Evolutionary conservation across 768 basidiomycete genomes (phyloP).

Genomic region (Mycena amicta): DNA sequence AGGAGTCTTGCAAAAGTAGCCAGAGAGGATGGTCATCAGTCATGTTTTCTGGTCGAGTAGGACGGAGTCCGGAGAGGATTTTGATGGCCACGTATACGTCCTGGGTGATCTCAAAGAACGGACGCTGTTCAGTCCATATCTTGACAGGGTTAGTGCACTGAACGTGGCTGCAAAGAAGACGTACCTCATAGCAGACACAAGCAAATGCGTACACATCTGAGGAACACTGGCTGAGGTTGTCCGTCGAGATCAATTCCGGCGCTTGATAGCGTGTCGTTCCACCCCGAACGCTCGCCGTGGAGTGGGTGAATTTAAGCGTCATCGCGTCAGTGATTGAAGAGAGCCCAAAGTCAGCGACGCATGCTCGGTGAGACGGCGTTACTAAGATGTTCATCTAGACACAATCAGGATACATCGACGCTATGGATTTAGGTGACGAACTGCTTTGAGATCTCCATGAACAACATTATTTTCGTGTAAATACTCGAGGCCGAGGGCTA

Average conservation of each 20-base stretch:
- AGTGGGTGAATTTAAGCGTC: conserved; percentile 13
- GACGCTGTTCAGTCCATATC: conserved; percentile 12
- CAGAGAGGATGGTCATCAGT: conserved; percentile 7
- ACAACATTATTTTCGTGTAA: conserved; percentile 16
- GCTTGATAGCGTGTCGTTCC: conserved; percentile 17
- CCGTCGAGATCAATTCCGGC: conserved; percentile 3
- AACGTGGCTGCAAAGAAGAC: too few species aligned
- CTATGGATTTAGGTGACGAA: conserved; percentile 1
- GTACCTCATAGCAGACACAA: conserved; percentile 18
- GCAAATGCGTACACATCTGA: conserved; percentile 20
- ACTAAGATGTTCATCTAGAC: conserved; percentile 20
- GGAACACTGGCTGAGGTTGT: background rate
- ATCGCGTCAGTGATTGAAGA: conserved; percentile 14
- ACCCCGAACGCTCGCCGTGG: conserved; percentile 6
- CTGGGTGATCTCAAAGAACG: conserved; percentile 2
- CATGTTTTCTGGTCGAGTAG: conserved; percentile 8
- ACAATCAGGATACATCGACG: background rate
- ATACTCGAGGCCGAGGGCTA: conserved; percentile 17
- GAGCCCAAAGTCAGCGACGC: conserved; percentile 21
- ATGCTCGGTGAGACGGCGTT: conserved; percentile 20
- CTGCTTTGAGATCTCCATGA: conserved; percentile 25
- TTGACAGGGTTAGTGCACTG: conserved; percentile 3
- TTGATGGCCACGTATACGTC: conserved; percentile 8
- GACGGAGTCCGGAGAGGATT: conserved; percentile 2
- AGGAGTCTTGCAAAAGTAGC: conserved; percentile 13